These are phyloP conservation scores for Blastobotrys serpentis DNA, from an alignment of 1,139 yeast genomes.

Conservation along the genomic window DNA sequence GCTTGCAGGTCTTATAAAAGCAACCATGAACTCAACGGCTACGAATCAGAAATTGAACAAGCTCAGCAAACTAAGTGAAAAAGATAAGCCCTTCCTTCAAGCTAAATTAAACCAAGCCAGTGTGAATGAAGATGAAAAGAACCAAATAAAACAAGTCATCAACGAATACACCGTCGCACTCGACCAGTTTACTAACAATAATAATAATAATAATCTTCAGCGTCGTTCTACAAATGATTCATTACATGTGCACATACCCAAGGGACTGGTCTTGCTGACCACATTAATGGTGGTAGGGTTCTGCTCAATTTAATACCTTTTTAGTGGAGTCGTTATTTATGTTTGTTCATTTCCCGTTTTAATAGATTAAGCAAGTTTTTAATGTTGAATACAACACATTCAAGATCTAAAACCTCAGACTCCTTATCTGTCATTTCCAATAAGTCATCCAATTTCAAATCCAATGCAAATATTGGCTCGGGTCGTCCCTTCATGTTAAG, in stretches of 20 bases:
- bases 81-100: background rate
- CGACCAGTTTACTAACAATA: background rate
- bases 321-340: slow-evolving; percentile 10
- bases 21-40: background rate
- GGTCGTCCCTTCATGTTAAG: slow-evolving; percentile 37
- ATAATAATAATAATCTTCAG: background rate
- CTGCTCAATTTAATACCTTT: background rate
- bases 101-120: background rate
- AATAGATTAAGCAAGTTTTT: slow-evolving; percentile 29
- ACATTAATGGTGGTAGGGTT: background rate
- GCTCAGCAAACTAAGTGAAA: background rate
- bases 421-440: slow-evolving; percentile 37
- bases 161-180: background rate
- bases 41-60: background rate
- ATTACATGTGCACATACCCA: background rate
- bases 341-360: slow-evolving; percentile 29
- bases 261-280: slow-evolving; percentile 2
- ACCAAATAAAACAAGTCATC: background rate
- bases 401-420: slow-evolving; percentile 34
- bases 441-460: slow-evolving; percentile 40
- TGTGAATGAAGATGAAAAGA: background rate
- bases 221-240: slow-evolving; percentile 7
- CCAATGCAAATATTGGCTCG: slow-evolving; percentile 35
- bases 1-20: background rate
- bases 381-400: slow-evolving; percentile 36